Base-by-base conservation (phyloP, 2,329 filamentous ascomycete species). In the Xylaria sp. region DNA sequence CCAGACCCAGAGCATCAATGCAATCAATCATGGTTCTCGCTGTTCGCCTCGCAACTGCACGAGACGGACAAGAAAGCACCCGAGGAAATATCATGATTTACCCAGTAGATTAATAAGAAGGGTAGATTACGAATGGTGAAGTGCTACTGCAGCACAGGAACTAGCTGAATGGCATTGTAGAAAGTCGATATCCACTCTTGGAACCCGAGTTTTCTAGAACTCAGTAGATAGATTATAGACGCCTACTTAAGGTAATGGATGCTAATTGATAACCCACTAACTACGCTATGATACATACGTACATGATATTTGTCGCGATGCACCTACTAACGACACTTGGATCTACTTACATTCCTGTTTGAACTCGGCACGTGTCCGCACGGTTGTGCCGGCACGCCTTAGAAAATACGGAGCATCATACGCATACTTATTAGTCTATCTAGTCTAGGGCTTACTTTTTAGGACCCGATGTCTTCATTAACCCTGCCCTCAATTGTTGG, bases 131-230 rank as follows among this genome's bases (percentile, higher is more conserved):
- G n/a, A n/a, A n/a, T n/a, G n/a, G n/a, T n/a, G n/a, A n/a, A n/a
- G n/a, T n/a, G n/a, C n/a, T n/a, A n/a, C n/a, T n/a, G n/a, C n/a
- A n/a, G n/a, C n/a, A n/a, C n/a, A n/a, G n/a, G n/a, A n/a, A n/a
- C n/a, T n/a, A 39, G 27, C 11, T 38, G 5, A 33, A 42, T 50
- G 53, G 44, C 53, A 57, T 57, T 44, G 3, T 25, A 39, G 11
- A 45, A 63, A 36, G 15, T 6, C 33, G 51, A 63, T 51, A 25
- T 50, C 61, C 55, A 45, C 61, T 59, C 54, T 53, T 31, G 13
- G 13, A 64, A 60, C 42, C 47, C 38, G 29, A n/a, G 31, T 36
- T 64, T 51, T 45, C 38, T 51, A 54, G 29, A 47, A 38, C 22
- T 15, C n/a, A n/a, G n/a, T n/a, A n/a, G n/a, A n/a, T n/a, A n/a